A percentile compares a stretch with the other conserved stretches of the same genome.
Evolutionary conservation across 1,284 basidiomycete genomes (phyloP).

Genomic region (Cystobasidiaceae sp.): DNA sequence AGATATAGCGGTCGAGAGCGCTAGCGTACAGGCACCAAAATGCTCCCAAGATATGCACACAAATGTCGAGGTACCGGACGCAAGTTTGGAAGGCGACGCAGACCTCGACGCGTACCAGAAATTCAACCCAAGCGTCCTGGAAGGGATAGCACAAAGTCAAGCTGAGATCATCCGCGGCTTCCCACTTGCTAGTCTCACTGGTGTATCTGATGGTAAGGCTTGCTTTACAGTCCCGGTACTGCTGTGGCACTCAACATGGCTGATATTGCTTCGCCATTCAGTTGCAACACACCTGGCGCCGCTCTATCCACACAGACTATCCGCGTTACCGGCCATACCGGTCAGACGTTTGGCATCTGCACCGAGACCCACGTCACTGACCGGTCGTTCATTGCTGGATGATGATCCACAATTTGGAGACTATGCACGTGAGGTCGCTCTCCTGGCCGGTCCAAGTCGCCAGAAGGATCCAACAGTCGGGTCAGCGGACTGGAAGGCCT

Average conservation of each 20-base stretch:
- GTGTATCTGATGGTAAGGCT: slow-evolving; percentile 5
- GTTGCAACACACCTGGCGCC: slow-evolving; percentile 14
- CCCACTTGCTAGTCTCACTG: slow-evolving; percentile 8
- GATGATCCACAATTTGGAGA: neutral
- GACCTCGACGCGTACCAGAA: no score
- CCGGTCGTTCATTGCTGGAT: neutral
- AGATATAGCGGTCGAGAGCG: no score
- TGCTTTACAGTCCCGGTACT: no score
- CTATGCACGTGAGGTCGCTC: neutral
- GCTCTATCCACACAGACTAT: neutral
- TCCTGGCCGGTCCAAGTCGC: slow-evolving; percentile 1
- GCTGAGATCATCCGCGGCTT: slow-evolving; percentile 27
- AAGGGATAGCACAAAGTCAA: slow-evolving; percentile 15
- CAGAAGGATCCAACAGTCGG: slow-evolving; percentile 7
- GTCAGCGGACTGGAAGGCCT: neutral
- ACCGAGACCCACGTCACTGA: neutral
- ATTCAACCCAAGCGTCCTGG: neutral
- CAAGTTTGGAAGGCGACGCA: no score
- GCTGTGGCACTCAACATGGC: no score
- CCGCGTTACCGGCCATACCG: neutral
- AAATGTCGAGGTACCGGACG: no score
- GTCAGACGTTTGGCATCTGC: neutral
- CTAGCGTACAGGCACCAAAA: no score
- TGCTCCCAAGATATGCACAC: no score
- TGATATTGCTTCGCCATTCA: neutral